Evolutionary conservation across 2,329 filamentous ascomycete species (phyloP).

Genomic region (Gaeumannomyces tritici): DNA sequence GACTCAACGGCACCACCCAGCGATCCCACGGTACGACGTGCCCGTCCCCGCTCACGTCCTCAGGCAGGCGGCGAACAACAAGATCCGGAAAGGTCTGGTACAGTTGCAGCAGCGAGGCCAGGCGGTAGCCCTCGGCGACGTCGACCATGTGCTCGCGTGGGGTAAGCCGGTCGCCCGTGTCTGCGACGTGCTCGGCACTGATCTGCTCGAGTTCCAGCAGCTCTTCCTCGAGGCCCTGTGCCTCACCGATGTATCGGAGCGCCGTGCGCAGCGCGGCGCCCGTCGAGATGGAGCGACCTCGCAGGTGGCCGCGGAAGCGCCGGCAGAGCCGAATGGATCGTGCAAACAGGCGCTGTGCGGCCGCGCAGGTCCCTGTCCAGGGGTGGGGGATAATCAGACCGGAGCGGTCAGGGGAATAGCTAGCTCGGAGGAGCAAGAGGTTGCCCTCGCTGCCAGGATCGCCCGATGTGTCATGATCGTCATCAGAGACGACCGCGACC

Average conservation of each 20-base stretch:
- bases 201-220: slow-evolving; percentile 20
- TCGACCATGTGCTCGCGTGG: slow-evolving; percentile 20
- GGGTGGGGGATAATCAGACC: slow-evolving; percentile 18
- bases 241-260: slow-evolving; percentile 21
- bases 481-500: slow-evolving; percentile 25
- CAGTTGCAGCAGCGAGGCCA: slow-evolving; percentile 26
- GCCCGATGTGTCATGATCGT: slow-evolving; percentile 8
- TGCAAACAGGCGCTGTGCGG: slow-evolving; percentile 21
- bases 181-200: slow-evolving; percentile 10
- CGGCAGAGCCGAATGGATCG: slow-evolving; percentile 25
- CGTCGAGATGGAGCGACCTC: slow-evolving; percentile 12
- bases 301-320: slow-evolving; percentile 18
- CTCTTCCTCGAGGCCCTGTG: slow-evolving; percentile 22
- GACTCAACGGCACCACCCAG: slow-evolving; percentile 7
- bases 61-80: slow-evolving; percentile 4
- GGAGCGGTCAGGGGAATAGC: slow-evolving; percentile 1
- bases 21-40: slow-evolving; percentile 2
- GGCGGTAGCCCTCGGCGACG: slow-evolving; percentile 26
- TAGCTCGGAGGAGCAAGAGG: slow-evolving; percentile 1
- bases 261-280: slow-evolving; percentile 14
- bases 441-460: slow-evolving; percentile 6
- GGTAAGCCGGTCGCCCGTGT: slow-evolving; percentile 18
- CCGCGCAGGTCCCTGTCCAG: slow-evolving; percentile 27
- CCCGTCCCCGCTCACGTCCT: background rate
- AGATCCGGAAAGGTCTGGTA: slow-evolving; percentile 25